phyloP scores from a whole-genome alignment of 2,329 filamentous ascomycete genomes.

The Apiospora hydei region DNA sequence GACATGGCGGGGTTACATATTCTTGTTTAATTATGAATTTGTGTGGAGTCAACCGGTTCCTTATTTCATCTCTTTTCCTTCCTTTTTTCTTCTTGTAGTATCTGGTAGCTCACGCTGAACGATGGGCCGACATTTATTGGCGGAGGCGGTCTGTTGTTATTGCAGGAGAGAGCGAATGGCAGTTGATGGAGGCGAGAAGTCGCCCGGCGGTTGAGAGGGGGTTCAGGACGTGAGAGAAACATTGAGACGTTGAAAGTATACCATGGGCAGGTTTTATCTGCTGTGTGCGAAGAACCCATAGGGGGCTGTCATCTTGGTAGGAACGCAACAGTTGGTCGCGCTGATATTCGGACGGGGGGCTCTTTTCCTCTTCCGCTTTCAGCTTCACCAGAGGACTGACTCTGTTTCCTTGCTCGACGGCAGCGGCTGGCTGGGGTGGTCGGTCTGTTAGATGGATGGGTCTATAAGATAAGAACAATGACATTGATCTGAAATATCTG shows the following conservation, averaged over 20 bases:
- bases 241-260: constrained; percentile 25
- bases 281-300: constrained; percentile 12
- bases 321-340: neutral
- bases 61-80: constrained; percentile 37
- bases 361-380: neutral
- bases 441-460: constrained; percentile 18
- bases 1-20: constrained; percentile 54
- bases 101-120: constrained; percentile 32
- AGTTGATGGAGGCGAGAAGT: neutral
- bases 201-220: neutral
- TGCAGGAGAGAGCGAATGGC: neutral
- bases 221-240: neutral
- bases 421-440: neutral
- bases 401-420: neutral
- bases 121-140: constrained; percentile 29
- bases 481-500: constrained; percentile 1
- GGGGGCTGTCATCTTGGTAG: neutral
- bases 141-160: neutral
- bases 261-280: constrained; percentile 24
- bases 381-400: neutral
- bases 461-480: constrained; percentile 22
- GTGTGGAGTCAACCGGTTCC: constrained; percentile 39
- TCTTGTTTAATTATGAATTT: constrained; percentile 59
- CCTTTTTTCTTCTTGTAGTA: constrained; percentile 35
- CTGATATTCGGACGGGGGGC: neutral